Evolutionary conservation across 768 basidiomycete species (phyloP).

Genomic region (Mycena epipterygia): DNA sequence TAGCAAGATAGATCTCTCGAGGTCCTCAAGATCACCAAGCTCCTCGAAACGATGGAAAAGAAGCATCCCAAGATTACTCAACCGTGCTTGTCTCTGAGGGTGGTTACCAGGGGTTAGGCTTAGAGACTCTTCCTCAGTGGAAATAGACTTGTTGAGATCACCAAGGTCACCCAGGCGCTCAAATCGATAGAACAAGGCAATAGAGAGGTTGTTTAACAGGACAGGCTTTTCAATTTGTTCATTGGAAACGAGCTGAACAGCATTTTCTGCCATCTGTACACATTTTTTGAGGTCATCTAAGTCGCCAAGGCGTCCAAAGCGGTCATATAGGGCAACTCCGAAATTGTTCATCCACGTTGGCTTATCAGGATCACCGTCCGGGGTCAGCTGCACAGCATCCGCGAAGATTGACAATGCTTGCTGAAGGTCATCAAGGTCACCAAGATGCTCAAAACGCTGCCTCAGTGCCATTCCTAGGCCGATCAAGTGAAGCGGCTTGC

Average conservation of each 20-base stretch:
- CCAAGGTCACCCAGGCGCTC: background rate
- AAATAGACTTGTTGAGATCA: background rate
- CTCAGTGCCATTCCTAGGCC: conserved; percentile 1
- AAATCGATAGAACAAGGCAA: background rate
- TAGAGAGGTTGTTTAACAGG: background rate
- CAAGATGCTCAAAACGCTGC: background rate
- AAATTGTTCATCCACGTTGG: background rate
- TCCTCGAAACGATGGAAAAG: background rate
- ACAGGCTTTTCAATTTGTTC: background rate
- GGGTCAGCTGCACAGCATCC: background rate
- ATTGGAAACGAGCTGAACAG: background rate
- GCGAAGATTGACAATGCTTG: background rate
- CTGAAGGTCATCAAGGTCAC: too few species aligned
- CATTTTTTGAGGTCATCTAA: background rate
- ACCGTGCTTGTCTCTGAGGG: background rate
- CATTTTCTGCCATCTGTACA: background rate
- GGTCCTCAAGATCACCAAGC: background rate
- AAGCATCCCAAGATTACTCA: conserved; percentile 1
- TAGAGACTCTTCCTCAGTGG: background rate
- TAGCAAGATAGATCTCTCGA: background rate
- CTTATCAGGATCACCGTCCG: background rate
- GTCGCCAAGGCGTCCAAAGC: background rate
- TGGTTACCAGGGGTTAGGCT: background rate
- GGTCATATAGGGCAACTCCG: background rate
- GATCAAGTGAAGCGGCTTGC: background rate